Evolutionary conservation across 768 basidiomycete genomes (phyloP).

Genomic region (Boletus fagicola): DNA sequence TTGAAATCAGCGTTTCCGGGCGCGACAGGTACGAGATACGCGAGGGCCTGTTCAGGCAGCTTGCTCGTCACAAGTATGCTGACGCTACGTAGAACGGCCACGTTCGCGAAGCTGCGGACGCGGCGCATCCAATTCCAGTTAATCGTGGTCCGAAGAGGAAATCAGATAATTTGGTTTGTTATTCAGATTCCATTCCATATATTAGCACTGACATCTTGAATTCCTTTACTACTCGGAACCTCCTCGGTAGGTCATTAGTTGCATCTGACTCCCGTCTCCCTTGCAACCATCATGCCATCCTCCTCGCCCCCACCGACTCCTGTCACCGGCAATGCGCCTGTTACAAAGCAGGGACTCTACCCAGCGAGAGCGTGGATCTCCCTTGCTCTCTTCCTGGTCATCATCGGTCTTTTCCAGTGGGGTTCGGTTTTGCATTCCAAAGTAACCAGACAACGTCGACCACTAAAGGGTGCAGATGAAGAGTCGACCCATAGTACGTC

Average conservation of each 20-base stretch:
- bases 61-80: background rate
- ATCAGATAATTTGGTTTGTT: background rate
- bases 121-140: no score
- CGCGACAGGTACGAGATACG: background rate
- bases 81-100: background rate
- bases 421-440: slow-evolving; percentile 25
- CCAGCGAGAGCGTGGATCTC: slow-evolving; percentile 20
- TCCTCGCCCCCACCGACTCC: background rate
- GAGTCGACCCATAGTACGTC: slow-evolving; percentile 13
- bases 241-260: background rate
- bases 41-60: background rate
- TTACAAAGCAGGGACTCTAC: background rate
- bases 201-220: background rate
- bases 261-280: no score
- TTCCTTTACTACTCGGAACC: background rate
- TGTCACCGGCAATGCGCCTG: no score
- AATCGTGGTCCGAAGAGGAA: background rate
- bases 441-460: slow-evolving; percentile 2
- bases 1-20: no score
- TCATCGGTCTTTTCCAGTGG: slow-evolving; percentile 29
- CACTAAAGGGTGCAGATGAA: slow-evolving; percentile 6
- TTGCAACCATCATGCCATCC: background rate
- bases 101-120: background rate
- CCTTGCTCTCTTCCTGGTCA: slow-evolving; percentile 13
- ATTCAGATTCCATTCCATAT: slow-evolving; percentile 4